Base-by-base conservation (phyloP, 495 filamentous ascomycete species). In the Penicillium herquei region DNA sequence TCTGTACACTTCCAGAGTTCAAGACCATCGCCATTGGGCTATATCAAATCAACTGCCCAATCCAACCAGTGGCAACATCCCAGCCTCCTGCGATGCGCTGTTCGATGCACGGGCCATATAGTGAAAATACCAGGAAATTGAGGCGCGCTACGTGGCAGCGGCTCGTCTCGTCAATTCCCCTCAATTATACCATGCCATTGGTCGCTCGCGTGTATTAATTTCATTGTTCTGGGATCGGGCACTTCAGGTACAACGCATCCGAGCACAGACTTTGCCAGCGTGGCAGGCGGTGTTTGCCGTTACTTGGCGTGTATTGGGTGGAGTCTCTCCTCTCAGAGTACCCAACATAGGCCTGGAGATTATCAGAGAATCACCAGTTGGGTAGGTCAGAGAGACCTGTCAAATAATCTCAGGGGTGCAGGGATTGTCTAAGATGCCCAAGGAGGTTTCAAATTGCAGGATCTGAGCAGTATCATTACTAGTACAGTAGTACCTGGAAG, bases 61-160 rank as follows among this genome's bases (percentile, higher is more conserved):
- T 37, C 33, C 33, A 16, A 39, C 14, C 16, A 39, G 49, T 51
- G 49, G 49, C 49, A 21, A 16, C 18, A 41, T 16, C 48, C 48
- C 34, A 50, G 33, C 33, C 34, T 16, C 13, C 32, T 12, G 13
- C 46, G 31, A 49, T 49, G 46, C 40, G 46, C 16, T 47, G 44
- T 32, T 8, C 44, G 3, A 35, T 12, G 30, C 21, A 18, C 13
- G 21, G 17, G n/a, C 21, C 21, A 26, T 43, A 13, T 37, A 2
- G 34, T 13, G 34, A 37, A 37, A 37, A 21, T 26, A 11, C 18
- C 26, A 30, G 46, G 33, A 21, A 26, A 21, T 49, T 32, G 37
- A 52, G 49, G 34, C 44, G 49, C 52, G 55, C 62, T 62, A 65
- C 62, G 62, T 65, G 62, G 62, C 62, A 65, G 55, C 55, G 58